Evolutionary conservation across 257 asterid species (phyloP).

Genomic region (Solanum gandarillasii): DNA sequence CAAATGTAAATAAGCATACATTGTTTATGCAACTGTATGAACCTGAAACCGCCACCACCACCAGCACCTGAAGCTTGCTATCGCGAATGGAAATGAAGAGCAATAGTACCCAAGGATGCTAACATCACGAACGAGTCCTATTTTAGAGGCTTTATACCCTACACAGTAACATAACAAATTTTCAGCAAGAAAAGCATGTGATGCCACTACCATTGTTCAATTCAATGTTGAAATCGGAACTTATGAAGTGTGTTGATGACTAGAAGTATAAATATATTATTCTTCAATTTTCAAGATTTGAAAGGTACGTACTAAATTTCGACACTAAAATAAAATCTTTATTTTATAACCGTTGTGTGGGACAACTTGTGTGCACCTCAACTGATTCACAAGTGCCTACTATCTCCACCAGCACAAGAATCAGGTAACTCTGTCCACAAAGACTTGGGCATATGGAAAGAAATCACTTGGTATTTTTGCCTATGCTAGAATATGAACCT

Average conservation of each 20-base stretch:
- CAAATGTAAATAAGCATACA: background rate
- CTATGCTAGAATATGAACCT: background rate
- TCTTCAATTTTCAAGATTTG: background rate
- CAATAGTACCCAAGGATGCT: background rate
- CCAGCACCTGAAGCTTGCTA: background rate
- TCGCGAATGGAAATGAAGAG: background rate
- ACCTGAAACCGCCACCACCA: background rate
- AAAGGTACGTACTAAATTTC: background rate
- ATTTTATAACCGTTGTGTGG: background rate
- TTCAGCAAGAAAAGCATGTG: background rate
- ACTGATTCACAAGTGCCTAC: background rate
- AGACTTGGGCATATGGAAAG: background rate
- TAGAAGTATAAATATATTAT: background rate
- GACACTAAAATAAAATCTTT: background rate
- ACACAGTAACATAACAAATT: background rate
- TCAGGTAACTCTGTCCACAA: background rate
- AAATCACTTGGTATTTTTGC: background rate
- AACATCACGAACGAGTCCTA: background rate
- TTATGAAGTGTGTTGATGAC: background rate
- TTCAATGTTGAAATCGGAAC: background rate
- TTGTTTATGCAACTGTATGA: background rate
- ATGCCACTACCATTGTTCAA: background rate
- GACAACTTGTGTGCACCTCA: background rate
- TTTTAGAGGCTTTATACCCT: conserved; percentile 15
- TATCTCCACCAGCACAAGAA: background rate